Evolutionary conservation across 1,284 basidiomycete species (phyloP).

Genomic region (Naganishia liquefaciens): DNA sequence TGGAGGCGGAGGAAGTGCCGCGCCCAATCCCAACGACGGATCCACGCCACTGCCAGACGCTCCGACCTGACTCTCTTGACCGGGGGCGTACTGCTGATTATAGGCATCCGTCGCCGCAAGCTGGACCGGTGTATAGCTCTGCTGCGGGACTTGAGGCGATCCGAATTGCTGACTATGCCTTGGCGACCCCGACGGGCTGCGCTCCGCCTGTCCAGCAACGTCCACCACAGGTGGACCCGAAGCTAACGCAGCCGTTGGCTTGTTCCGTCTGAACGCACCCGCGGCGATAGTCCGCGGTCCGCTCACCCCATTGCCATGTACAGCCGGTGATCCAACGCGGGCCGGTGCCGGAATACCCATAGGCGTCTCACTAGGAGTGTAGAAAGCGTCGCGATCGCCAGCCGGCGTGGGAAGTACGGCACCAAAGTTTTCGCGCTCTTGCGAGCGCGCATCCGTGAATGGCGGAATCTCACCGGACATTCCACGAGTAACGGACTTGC

Average conservation of each 20-base stretch:
- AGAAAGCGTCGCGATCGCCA: constrained; percentile 30
- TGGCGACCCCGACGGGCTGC: constrained; percentile 16
- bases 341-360: constrained; percentile 15
- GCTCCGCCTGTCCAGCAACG: not conserved
- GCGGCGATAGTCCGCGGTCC: constrained; percentile 33
- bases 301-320: constrained; percentile 13
- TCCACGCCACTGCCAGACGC: constrained; percentile 10
- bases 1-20: constrained; percentile 18
- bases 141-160: constrained; percentile 8
- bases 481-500: not conserved
- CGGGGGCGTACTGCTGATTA: not conserved
- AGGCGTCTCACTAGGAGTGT: constrained; percentile 27
- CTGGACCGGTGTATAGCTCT: constrained; percentile 19
- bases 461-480: constrained; percentile 2
- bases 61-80: not conserved
- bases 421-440: constrained; percentile 12
- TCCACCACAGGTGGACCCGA: not conserved
- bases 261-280: constrained; percentile 32
- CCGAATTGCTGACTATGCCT: constrained; percentile 11
- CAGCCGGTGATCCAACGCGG: constrained; percentile 11
- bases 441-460: not conserved
- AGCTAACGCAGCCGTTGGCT: constrained; percentile 8
- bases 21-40: constrained; percentile 13
- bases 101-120: not conserved
- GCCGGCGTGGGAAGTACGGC: constrained; percentile 9